Evolutionary conservation across 768 basidiomycete genomes (phyloP).

Genomic region (Trametes cingulata): DNA sequence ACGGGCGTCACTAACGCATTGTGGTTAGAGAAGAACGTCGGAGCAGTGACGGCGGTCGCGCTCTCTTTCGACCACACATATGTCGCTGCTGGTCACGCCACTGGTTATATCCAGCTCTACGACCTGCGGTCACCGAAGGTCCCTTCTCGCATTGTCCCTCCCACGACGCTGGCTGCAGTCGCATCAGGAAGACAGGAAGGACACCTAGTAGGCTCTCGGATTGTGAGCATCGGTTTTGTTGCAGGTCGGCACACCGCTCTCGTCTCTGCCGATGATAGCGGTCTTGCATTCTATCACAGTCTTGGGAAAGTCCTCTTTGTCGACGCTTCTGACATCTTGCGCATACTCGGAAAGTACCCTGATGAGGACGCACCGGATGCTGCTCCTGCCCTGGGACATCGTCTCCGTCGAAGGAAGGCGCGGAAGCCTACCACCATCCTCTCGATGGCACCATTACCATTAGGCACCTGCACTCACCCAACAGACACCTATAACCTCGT

Average conservation of each 20-base stretch:
- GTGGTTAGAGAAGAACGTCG: conserved; percentile 56
- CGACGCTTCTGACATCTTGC: conserved; percentile 90
- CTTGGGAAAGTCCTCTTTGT: conserved; percentile 93
- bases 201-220: conserved; percentile 76
- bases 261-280: conserved; percentile 85
- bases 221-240: conserved; percentile 83
- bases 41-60: conserved; percentile 85
- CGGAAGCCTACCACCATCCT: conserved; percentile 65
- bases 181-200: conserved; percentile 82
- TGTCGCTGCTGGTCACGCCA: conserved; percentile 83
- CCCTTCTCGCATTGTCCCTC: conserved; percentile 69
- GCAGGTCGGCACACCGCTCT: conserved; percentile 92
- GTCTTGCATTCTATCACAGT: conserved; percentile 93
- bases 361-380: conserved; percentile 39
- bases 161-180: conserved; percentile 68
- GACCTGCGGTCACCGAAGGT: conserved; percentile 69
- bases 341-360: conserved; percentile 91
- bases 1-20: conserved; percentile 21
- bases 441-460: conserved; percentile 77
- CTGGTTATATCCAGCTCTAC: conserved; percentile 85
- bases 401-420: conserved; percentile 47
- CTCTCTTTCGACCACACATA: conserved; percentile 94
- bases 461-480: conserved; percentile 70
- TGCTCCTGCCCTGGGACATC: conserved; percentile 25
- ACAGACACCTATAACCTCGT: conserved; percentile 81